These are phyloP conservation scores for Hypomontagnella monticulosa DNA, from an alignment of 495 filamentous ascomycete genomes.

Conservation along the genomic window DNA sequence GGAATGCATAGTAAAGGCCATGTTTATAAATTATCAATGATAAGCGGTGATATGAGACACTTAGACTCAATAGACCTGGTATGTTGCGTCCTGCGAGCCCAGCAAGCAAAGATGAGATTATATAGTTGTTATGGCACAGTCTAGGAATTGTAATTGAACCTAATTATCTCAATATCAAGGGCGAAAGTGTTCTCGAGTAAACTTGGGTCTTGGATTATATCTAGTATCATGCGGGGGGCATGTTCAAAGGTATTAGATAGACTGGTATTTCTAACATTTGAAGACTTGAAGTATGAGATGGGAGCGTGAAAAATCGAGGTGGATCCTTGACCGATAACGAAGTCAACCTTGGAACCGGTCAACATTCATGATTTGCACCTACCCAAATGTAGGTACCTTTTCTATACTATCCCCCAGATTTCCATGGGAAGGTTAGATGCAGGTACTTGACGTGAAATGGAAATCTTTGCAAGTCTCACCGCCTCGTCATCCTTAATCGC, in stretches of 20 bases:
- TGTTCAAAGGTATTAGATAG: no score
- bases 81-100: neutral
- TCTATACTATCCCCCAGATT: constrained; percentile 24
- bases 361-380: neutral
- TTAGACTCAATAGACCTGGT: neutral
- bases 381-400: constrained; percentile 5
- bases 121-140: neutral
- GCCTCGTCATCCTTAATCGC: constrained; percentile 8
- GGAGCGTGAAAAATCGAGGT: constrained; percentile 1
- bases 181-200: neutral
- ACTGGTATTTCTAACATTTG: no score
- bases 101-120: neutral
- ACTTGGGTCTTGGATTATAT: neutral
- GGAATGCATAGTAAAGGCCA: constrained; percentile 99
- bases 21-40: constrained; percentile 45
- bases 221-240: no score
- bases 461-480: constrained; percentile 17
- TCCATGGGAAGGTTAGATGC: constrained; percentile 5
- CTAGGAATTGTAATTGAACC: no score
- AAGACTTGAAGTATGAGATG: constrained; percentile 6
- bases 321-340: constrained; percentile 8
- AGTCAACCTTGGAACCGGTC: neutral
- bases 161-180: no score
- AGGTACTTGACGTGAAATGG: constrained; percentile 2
- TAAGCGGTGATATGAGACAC: neutral